phyloP scores from a whole-genome alignment of 202 grass and related monocot genomes.

The Saccharum hybrid region DNA sequence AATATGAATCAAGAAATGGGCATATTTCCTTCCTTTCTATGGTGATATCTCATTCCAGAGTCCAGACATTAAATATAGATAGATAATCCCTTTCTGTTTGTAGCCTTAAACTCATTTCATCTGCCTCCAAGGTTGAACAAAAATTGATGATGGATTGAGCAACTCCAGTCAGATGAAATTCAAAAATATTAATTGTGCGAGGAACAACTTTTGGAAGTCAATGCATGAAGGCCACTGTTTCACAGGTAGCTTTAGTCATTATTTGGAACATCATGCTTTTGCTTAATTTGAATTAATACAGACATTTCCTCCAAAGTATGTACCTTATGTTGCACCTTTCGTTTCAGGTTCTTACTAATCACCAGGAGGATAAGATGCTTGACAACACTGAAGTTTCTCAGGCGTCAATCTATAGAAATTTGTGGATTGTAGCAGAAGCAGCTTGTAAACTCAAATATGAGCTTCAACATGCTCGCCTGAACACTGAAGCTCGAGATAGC shows the following conservation, averaged over 20 bases:
- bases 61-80: constrained; percentile 25
- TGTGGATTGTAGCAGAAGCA: not conserved
- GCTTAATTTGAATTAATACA: constrained; percentile 9
- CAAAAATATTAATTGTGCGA: constrained; percentile 15
- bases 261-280: constrained; percentile 17
- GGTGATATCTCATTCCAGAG: not conserved
- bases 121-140: constrained; percentile 40
- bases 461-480: constrained; percentile 57
- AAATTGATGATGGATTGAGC: constrained; percentile 31
- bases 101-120: constrained; percentile 29
- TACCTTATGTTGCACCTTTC: too few relatives aligned
- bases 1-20: constrained; percentile 16
- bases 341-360: too few relatives aligned
- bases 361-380: too few relatives aligned
- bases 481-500: constrained; percentile 36
- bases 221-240: constrained; percentile 34
- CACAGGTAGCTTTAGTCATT: constrained; percentile 47
- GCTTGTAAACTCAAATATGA: constrained; percentile 73
- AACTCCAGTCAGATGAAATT: constrained; percentile 33
- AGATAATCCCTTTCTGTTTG: not conserved
- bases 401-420: too few relatives aligned
- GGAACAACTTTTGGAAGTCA: constrained; percentile 36
- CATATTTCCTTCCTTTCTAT: constrained; percentile 6
- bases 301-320: not conserved
- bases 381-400: too few relatives aligned